Evolutionary conservation across 2,329 filamentous ascomycete species (phyloP), one percentile per base, ranked within the genome.

Genomic region (Ophiocordyceps camponoti-saundersi): DNA sequence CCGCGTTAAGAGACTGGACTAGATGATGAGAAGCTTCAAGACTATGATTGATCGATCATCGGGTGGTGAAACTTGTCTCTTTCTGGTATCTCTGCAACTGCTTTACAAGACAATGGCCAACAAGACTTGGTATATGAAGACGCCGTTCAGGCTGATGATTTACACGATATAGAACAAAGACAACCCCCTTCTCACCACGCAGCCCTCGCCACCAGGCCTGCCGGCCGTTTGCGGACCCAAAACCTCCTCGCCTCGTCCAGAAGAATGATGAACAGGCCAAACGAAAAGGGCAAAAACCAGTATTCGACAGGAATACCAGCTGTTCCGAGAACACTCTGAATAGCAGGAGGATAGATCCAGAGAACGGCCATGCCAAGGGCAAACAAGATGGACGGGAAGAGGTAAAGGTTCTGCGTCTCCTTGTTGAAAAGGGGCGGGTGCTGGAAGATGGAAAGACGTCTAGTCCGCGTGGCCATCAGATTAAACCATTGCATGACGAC

Each of bases 401-500:
- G 67, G 42, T 78, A 78, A 55, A 75, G 64, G 57, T 89, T 89
- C 56, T 77, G 71, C 0, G 80, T 84, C 12, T 64, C 58, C 53
- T 70, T 73, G 58, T 82, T 82, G 60, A 82, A 79, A 8, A 74
- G 51, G 0, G 83, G 82, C 3, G 80, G 77, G 53, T 88, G 82
- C 57, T 85, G 79, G 59, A 89, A 79, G 52, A 89, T 75, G 47
- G 75, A 75, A 21, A 82, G 67, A 1, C 75, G 69, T 1, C 79
- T 69, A 1, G 77, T 89, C 16, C 82, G 71, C 6, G 84, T 70
- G 1, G 79, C 77, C 56, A 88, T 72, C 4, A 88, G 67, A 57
- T 82, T 85, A 68, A 87, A 87, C 69, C 79, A 80, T 69, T 85
- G 81, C 82, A 89, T 86, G 44, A 89, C 79, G 2, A 90, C 84